phyloP scores from a whole-genome alignment of 768 basidiomycete species.

The Collybiopsis luxurians region DNA sequence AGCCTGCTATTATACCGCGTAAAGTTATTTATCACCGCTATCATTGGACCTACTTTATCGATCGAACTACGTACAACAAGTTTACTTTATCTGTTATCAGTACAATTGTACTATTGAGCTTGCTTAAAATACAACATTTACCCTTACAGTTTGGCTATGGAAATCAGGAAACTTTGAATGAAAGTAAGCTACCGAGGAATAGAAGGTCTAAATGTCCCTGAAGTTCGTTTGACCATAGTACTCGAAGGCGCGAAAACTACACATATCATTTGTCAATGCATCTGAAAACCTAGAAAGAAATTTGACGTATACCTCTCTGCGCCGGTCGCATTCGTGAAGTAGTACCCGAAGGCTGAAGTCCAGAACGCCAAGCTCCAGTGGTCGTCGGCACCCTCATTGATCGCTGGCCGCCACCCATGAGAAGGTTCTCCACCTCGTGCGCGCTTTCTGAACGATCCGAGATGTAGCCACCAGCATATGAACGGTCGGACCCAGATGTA shows the following conservation, averaged over 20 bases:
- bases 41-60: background rate
- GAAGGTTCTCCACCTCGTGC: slow-evolving; percentile 69
- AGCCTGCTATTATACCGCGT: background rate
- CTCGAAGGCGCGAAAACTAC: slow-evolving; percentile 4
- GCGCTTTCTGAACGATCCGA: slow-evolving; percentile 67
- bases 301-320: slow-evolving; percentile 11
- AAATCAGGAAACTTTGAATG: too few species aligned
- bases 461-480: slow-evolving; percentile 37
- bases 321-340: slow-evolving; percentile 18
- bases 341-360: slow-evolving; percentile 9
- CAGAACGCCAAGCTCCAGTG: slow-evolving; percentile 36
- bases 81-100: too few species aligned
- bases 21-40: background rate
- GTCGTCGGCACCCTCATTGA: slow-evolving; percentile 18
- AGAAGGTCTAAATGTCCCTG: slow-evolving; percentile 10
- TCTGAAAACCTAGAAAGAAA: background rate
- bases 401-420: slow-evolving; percentile 30
- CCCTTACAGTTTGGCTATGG: too few species aligned
- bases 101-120: too few species aligned
- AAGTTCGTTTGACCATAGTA: background rate
- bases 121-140: too few species aligned
- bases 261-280: too few species aligned
- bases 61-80: too few species aligned
- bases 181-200: background rate
- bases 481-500: slow-evolving; percentile 30